phyloP scores from a whole-genome alignment of 306 rosid species.

The Cyclanthera cordifolia region DNA sequence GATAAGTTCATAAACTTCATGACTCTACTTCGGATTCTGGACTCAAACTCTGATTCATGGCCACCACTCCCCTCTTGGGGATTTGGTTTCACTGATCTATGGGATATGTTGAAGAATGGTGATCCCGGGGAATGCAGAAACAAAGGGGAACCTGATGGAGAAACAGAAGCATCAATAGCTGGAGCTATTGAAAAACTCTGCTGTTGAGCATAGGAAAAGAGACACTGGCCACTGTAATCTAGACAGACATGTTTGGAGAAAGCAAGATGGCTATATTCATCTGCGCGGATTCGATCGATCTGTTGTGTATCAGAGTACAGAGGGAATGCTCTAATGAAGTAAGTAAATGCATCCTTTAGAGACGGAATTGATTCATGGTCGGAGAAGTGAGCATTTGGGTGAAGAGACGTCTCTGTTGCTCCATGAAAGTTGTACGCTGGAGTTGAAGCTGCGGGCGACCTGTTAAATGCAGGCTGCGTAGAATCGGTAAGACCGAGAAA shows the following conservation, averaged over 20 bases:
- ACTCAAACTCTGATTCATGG: constrained; percentile 50
- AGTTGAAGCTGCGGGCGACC: constrained; percentile 10
- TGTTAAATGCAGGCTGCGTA: constrained; percentile 16
- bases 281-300: constrained; percentile 45
- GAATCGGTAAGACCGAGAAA: constrained; percentile 24
- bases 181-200: constrained; percentile 17
- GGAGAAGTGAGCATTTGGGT: constrained; percentile 45
- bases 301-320: constrained; percentile 23
- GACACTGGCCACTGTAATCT: constrained; percentile 66
- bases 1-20: constrained; percentile 72
- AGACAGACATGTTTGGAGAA: constrained; percentile 51
- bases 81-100: constrained; percentile 48
- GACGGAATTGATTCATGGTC: constrained; percentile 69
- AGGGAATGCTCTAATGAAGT: constrained; percentile 49
- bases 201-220: constrained; percentile 54
- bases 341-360: constrained; percentile 35
- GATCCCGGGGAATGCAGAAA: constrained; percentile 20
- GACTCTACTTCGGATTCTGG: constrained; percentile 36
- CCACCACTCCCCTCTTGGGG: constrained; percentile 39
- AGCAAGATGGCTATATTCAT: constrained; percentile 51
- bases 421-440: constrained; percentile 22
- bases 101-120: constrained; percentile 37
- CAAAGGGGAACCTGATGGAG: constrained; percentile 15
- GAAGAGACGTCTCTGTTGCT: constrained; percentile 41
- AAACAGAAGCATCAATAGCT: constrained; percentile 23